A percentile compares a stretch with the other conserved stretches of the same genome.
phyloP scores from a whole-genome alignment of 768 basidiomycete genomes.

The Russula sp. region DNA sequence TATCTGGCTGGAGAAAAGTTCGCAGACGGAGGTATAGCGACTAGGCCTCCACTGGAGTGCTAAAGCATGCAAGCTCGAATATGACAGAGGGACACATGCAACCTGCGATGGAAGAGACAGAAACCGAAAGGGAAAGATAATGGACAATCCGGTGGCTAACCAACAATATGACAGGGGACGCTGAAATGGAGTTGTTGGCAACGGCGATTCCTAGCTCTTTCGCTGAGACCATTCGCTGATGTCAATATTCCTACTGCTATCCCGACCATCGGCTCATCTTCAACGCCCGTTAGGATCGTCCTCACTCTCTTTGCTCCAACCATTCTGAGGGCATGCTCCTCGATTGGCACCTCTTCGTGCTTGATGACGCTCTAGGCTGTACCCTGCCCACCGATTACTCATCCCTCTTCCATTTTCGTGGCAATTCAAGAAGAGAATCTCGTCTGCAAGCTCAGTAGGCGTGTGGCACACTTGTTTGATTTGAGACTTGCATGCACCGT shows the following conservation, averaged over 20 bases:
- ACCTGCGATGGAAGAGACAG: slow-evolving; percentile 7
- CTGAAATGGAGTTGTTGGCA: slow-evolving; percentile 1
- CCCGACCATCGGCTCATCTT: neutral
- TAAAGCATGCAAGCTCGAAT: neutral
- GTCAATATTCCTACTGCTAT: too few species aligned
- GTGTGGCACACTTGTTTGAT: too few species aligned
- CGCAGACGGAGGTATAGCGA: neutral
- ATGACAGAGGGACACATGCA: slow-evolving; percentile 2
- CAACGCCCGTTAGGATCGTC: neutral
- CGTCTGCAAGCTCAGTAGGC: neutral
- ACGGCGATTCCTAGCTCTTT: slow-evolving; percentile 1
- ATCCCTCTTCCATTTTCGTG: neutral
- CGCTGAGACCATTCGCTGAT: neutral
- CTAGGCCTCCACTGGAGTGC: neutral
- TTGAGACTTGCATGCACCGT: too few species aligned
- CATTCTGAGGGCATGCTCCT: neutral
- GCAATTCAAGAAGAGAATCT: neutral
- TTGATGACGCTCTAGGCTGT: neutral
- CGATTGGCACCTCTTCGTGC: neutral
- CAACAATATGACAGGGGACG: neutral
- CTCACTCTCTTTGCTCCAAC: neutral
- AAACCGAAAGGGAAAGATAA: slow-evolving; percentile 1
- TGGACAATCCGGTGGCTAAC: neutral
- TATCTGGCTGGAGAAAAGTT: neutral
- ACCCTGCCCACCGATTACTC: too few species aligned